Base-by-base conservation (phyloP, 2,329 filamentous ascomycete genomes). In the Coniochaeta pulveracea region DNA sequence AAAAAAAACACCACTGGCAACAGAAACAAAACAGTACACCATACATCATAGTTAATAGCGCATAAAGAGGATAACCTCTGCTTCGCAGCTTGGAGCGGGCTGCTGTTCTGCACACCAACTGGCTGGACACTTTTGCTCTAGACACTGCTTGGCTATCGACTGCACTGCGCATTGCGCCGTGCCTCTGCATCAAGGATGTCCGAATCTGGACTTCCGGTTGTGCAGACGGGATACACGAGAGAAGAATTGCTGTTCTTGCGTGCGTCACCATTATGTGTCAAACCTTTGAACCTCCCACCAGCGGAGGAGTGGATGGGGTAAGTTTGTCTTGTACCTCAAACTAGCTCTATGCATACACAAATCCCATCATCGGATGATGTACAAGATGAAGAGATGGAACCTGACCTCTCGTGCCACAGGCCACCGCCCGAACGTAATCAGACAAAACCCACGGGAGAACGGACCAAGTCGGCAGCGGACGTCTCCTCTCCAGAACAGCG, bases 271-370 rank as follows among this genome's bases (percentile, higher is more conserved):
- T 66, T 94, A 55, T 86, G 86, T 50, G 64, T 71, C 47, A 93
- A 84, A 58, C 89, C 89, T 29, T 64, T 79, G 42, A 72, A 69
- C 42, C 69, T 95, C 28, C 88, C 86, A 43, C 81, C 85, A 17
- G 72, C 80, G 42, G 85, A 93, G 61, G 85, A 93, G 65, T 96
- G 88, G 88, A 93, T 95, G 85, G 86, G 89, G 82, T 93, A 66
- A 52, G 73, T 58, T 31, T 6, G 35, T 35, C 34, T 27, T 29
- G 17, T 21, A 37, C 33, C 37, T 31, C 40, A 19, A 36, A 32
- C 35, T 23, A 19, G 31, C 19, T n/a, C n/a, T n/a, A n/a, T n/a
- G n/a, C n/a, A n/a, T n/a, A n/a, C n/a, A n/a, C n/a, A n/a, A n/a
- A n/a, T n/a, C n/a, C n/a, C n/a, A n/a, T n/a, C n/a, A n/a, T n/a